These are phyloP conservation scores for Lentinula boryana DNA, from an alignment of 768 basidiomycete species.

Conservation along the genomic window DNA sequence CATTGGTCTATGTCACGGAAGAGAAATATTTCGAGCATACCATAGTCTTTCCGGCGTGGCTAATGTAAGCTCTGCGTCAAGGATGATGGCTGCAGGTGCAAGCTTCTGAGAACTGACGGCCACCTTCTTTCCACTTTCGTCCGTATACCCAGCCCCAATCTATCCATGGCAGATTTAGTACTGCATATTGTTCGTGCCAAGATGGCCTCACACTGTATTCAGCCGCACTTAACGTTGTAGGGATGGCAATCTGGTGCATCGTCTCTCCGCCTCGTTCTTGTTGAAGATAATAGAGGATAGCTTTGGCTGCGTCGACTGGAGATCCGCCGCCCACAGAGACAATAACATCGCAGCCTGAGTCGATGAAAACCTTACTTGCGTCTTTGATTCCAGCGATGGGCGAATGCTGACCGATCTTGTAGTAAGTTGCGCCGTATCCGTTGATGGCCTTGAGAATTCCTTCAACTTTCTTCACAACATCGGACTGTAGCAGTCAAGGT, in stretches of 20 bases:
- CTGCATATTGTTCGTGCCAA: background rate
- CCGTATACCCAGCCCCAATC: conserved; percentile 66
- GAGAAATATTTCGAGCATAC: conserved; percentile 27
- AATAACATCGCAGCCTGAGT: conserved; percentile 58
- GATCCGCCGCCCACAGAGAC: conserved; percentile 78
- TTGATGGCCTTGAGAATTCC: conserved; percentile 46
- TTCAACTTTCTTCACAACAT: conserved; percentile 52
- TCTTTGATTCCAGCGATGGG: conserved; percentile 61
- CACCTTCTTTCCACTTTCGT: conserved; percentile 64
- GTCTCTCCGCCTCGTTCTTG: conserved; percentile 47
- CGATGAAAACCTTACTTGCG: conserved; percentile 49
- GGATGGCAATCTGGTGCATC: conserved; percentile 68
- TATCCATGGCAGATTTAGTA: conserved; percentile 15
- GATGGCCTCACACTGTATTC: conserved; percentile 53
- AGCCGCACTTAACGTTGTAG: conserved; percentile 76
- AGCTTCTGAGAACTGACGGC: conserved; percentile 50
- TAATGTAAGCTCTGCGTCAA: conserved; percentile 72
- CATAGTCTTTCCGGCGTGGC: conserved; percentile 71
- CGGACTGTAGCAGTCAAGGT: conserved; percentile 37
- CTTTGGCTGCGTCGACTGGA: conserved; percentile 74
- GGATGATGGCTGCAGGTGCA: conserved; percentile 66
- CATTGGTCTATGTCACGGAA: conserved; percentile 7
- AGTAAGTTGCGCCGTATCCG: conserved; percentile 66
- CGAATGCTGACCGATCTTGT: conserved; percentile 67
- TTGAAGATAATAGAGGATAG: conserved; percentile 59